Conservation (phyloP, 768 basidiomycete species). For the Rhodotorula diobovata region DNA sequence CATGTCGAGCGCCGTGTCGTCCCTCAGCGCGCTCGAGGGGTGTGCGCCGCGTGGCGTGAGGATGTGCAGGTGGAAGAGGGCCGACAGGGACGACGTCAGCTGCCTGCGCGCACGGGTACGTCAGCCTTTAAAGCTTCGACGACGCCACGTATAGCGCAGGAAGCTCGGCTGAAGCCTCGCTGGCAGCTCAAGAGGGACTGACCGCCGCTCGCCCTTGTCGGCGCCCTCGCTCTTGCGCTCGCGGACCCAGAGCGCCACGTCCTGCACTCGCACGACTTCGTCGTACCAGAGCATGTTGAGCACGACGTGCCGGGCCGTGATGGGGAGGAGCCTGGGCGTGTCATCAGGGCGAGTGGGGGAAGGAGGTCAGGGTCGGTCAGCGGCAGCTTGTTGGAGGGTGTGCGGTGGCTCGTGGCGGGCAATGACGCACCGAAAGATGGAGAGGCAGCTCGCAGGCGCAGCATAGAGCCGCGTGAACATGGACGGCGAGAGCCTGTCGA, state of each 20-base stretch:
- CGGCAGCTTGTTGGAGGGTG: not conserved
- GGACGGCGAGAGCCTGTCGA: slow-evolving; percentile 73
- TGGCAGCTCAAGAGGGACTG: not conserved
- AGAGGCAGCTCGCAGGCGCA: slow-evolving; percentile 79
- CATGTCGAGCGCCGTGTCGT: slow-evolving; percentile 47
- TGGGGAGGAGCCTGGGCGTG: slow-evolving; percentile 61
- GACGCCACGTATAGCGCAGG: no score
- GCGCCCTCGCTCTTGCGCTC: slow-evolving; percentile 41
- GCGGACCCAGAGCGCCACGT: slow-evolving; percentile 68
- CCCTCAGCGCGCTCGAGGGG: not conserved
- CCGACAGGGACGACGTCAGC: slow-evolving; percentile 65
- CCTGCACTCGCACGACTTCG: slow-evolving; percentile 60
- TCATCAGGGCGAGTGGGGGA: not conserved
- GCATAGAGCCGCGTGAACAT: slow-evolving; percentile 74
- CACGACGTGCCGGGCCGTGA: slow-evolving; percentile 75
- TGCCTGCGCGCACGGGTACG: slow-evolving; percentile 40
- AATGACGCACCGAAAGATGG: slow-evolving; percentile 73
- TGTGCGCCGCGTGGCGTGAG: slow-evolving; percentile 48
- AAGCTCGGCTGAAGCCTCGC: no score
- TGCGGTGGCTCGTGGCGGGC: no score
- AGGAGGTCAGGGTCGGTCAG: not conserved
- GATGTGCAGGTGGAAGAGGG: slow-evolving; percentile 66
- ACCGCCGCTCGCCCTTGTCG: slow-evolving; percentile 29
- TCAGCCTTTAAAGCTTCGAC: not conserved
- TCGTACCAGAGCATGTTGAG: slow-evolving; percentile 89